Evolutionary conservation across 257 asterid genomes (phyloP).

Genomic region (Cruciata laevipes): DNA sequence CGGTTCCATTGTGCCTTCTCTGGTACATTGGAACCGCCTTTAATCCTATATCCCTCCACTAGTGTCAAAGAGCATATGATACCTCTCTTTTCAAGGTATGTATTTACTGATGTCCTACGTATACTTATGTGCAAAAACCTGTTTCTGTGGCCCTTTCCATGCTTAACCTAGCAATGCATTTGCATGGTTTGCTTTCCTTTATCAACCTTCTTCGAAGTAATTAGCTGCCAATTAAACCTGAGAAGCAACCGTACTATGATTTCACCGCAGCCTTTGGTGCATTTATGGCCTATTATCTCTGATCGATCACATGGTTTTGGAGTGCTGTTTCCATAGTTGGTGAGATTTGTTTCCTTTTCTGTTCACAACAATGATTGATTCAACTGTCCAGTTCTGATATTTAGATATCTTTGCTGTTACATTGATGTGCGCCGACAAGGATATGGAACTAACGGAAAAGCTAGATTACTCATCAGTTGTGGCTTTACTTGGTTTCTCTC

Average conservation of each 20-base stretch:
- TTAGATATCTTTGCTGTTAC: too few relatives aligned
- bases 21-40: too few relatives aligned
- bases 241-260: slow-evolving; percentile 45
- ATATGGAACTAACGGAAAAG: slow-evolving; percentile 50
- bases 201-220: slow-evolving; percentile 44
- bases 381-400: neutral
- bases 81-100: neutral
- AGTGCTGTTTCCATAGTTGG: slow-evolving; percentile 64
- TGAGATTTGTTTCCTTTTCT: slow-evolving; percentile 20
- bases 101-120: slow-evolving; percentile 17
- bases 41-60: too few relatives aligned
- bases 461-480: slow-evolving; percentile 57
- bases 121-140: slow-evolving; percentile 53
- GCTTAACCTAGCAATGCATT: slow-evolving; percentile 61
- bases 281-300: slow-evolving; percentile 48
- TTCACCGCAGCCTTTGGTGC: slow-evolving; percentile 47
- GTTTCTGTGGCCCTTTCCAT: slow-evolving; percentile 55
- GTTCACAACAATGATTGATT: neutral
- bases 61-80: neutral
- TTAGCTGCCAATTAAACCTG: slow-evolving; percentile 49
- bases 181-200: slow-evolving; percentile 63
- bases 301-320: slow-evolving; percentile 78
- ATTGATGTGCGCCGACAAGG: slow-evolving; percentile 33
- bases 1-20: too few relatives aligned
- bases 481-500: slow-evolving; percentile 62